Conservation (phyloP, 805 yeast genomes). For the Metschnikowia baotianmanensis region DNA sequence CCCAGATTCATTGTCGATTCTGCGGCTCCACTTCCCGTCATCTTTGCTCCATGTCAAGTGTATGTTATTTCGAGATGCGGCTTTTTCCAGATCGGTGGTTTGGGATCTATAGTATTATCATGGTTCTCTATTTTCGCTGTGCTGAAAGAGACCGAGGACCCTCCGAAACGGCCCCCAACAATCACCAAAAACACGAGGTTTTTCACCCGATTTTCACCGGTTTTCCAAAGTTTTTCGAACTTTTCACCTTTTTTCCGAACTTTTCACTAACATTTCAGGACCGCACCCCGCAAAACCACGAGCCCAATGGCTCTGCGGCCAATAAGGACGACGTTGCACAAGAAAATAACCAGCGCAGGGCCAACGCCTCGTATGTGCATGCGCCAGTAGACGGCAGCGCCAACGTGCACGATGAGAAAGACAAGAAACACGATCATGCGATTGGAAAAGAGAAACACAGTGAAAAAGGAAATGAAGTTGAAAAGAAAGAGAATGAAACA, state of each 20-base stretch:
- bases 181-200: neutral
- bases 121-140: too few species aligned
- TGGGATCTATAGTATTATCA: too few species aligned
- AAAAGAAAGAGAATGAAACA: neutral
- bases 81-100: too few species aligned
- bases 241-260: neutral
- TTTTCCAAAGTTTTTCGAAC: neutral
- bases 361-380: constrained; percentile 11
- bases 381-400: constrained; percentile 16
- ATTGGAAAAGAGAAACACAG: too few species aligned
- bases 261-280: constrained; percentile 7
- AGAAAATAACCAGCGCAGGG: constrained; percentile 12
- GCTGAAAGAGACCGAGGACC: too few species aligned
- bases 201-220: neutral
- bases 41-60: constrained; percentile 1
- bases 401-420: constrained; percentile 1
- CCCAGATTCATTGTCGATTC: neutral
- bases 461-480: too few species aligned
- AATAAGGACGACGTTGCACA: constrained; percentile 19
- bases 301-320: constrained; percentile 17
- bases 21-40: neutral
- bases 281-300: constrained; percentile 9
- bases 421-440: too few species aligned
- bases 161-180: neutral
- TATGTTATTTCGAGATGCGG: too few species aligned